Conservation (phyloP, 164 flowering plant genomes). For the grape (Vitis vinifera) region ASM3070453v1 NC_081807.1:3623001-3623500, state of each 20-base stretch:
- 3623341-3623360: too few species aligned
- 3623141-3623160: conserved; percentile 99
- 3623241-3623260: conserved; percentile 4
- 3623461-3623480: too few species aligned
- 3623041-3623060: neutral
- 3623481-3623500: too few species aligned
- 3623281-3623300: neutral
- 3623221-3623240: conserved; percentile 63
- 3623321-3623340: too few species aligned
- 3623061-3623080: neutral
- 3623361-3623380: too few species aligned
- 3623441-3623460: too few species aligned
- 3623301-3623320: neutral
- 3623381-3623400: too few species aligned
- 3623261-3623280: neutral
- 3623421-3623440: too few species aligned
- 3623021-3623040: neutral
- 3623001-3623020: too few species aligned
- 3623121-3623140: conserved; percentile 57
- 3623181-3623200: conserved; percentile 98
- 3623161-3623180: conserved; percentile 98
- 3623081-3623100: neutral
- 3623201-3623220: conserved; percentile 85
- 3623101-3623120: neutral
- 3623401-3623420: too few species aligned